Conservation (phyloP, 352 stramenopile species). For the Phytopythium montanum region DNA sequence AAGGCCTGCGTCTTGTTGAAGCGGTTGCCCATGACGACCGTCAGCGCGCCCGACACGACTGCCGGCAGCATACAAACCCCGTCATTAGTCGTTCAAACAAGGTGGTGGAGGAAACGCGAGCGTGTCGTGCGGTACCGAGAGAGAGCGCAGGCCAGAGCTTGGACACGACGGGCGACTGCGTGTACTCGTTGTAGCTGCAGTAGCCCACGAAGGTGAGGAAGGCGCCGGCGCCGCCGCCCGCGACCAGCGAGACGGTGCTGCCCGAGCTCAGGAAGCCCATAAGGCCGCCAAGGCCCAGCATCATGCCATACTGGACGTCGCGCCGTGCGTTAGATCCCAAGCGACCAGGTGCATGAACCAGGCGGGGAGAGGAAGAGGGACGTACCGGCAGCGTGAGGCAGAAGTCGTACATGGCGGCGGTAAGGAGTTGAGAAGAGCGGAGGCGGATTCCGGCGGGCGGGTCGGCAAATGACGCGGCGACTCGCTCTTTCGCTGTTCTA, state of each 20-base stretch:
- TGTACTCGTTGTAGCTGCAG: slow-evolving; percentile 84
- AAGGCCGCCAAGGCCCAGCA: slow-evolving; percentile 65
- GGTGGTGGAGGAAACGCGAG: not conserved
- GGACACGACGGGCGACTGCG: slow-evolving; percentile 69
- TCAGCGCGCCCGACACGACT: slow-evolving; percentile 63
- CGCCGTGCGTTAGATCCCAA: not conserved
- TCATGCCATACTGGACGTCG: slow-evolving; percentile 60
- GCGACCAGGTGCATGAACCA: not conserved
- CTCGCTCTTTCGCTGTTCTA: slow-evolving; percentile 1
- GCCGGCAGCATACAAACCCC: not conserved
- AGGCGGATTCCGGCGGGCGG: not conserved
- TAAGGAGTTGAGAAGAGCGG: not conserved
- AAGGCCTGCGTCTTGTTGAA: slow-evolving; percentile 74
- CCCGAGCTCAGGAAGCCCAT: slow-evolving; percentile 76
- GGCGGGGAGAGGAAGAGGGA: slow-evolving; percentile 9
- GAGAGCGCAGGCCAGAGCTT: slow-evolving; percentile 78
- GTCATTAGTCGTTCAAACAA: not conserved
- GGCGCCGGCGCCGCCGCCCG: slow-evolving; percentile 55
- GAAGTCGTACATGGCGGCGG: slow-evolving; percentile 76
- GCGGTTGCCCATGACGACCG: slow-evolving; percentile 69
- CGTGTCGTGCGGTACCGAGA: slow-evolving; percentile 19
- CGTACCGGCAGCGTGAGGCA: slow-evolving; percentile 83
- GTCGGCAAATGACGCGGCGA: not conserved
- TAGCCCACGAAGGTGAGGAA: slow-evolving; percentile 82
- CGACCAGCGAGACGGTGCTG: slow-evolving; percentile 59